Evolutionary conservation across 495 filamentous ascomycete genomes (phyloP).

Genomic region (Aspergillus nidulans): DNA sequence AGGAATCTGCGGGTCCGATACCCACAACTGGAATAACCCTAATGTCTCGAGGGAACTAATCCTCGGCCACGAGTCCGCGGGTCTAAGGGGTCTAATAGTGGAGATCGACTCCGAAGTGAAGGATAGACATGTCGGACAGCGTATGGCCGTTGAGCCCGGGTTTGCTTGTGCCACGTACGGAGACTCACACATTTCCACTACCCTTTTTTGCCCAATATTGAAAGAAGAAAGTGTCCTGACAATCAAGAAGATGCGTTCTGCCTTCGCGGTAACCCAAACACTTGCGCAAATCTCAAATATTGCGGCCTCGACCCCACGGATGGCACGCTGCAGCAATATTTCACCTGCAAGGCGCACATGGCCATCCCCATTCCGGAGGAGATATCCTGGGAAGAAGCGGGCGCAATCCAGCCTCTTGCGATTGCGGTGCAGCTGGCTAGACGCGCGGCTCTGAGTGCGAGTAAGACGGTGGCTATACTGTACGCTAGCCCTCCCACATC

Average conservation of each 20-base stretch:
- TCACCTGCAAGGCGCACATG: neutral
- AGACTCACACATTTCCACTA: too few relatives aligned
- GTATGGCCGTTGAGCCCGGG: neutral
- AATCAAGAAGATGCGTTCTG: neutral
- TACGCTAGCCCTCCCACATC: neutral
- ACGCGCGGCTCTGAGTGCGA: neutral
- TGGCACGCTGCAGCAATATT: neutral
- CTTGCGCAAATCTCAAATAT: neutral
- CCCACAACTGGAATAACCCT: neutral
- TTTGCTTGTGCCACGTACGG: neutral
- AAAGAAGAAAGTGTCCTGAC: too few relatives aligned
- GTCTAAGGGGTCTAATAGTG: neutral
- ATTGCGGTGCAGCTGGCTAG: neutral
- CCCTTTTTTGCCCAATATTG: too few relatives aligned
- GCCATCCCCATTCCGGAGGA: neutral
- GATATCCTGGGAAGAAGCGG: neutral
- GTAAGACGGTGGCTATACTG: conserved; percentile 4
- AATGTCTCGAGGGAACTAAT: neutral
- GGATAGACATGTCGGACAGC: neutral
- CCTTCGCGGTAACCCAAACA: neutral
- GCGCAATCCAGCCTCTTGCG: conserved; percentile 1
- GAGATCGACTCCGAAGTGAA: neutral
- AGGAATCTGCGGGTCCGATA: neutral
- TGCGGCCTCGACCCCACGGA: neutral
- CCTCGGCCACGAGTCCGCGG: neutral